Conservation (phyloP, 257 asterid species). For the Solanum pennellii region DNA sequence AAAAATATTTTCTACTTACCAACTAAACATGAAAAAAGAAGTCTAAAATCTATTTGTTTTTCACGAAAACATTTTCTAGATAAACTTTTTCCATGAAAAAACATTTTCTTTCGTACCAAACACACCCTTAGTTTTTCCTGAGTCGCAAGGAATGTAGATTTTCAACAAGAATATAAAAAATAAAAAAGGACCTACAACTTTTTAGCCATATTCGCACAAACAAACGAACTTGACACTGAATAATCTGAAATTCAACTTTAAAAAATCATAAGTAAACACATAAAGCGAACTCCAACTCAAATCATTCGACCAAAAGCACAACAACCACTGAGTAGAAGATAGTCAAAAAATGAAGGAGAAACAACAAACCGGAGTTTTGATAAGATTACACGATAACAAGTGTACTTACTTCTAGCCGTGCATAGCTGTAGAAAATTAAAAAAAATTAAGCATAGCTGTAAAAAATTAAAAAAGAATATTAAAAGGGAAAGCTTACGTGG, state of each 20-base stretch:
- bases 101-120: too few relatives aligned
- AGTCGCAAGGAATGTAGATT: neutral
- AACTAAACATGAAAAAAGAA: too few relatives aligned
- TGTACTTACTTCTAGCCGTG: neutral
- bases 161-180: neutral
- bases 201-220: neutral
- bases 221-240: neutral
- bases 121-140: too few relatives aligned
- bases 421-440: neutral
- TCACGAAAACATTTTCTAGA: too few relatives aligned
- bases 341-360: neutral
- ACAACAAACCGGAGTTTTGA: neutral
- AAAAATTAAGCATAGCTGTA: too few relatives aligned
- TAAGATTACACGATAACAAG: neutral
- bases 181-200: neutral
- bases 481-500: too few relatives aligned
- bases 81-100: too few relatives aligned
- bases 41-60: too few relatives aligned
- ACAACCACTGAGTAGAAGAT: too few relatives aligned
- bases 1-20: too few relatives aligned
- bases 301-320: neutral
- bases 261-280: neutral
- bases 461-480: too few relatives aligned
- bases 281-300: neutral
- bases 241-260: neutral